Percentiles rank a stretch among this genome's conserved stretches.
Evolutionary conservation across 208 protist genomes (phyloP).

Genomic region (Paratrypanosoma confusum): DNA sequence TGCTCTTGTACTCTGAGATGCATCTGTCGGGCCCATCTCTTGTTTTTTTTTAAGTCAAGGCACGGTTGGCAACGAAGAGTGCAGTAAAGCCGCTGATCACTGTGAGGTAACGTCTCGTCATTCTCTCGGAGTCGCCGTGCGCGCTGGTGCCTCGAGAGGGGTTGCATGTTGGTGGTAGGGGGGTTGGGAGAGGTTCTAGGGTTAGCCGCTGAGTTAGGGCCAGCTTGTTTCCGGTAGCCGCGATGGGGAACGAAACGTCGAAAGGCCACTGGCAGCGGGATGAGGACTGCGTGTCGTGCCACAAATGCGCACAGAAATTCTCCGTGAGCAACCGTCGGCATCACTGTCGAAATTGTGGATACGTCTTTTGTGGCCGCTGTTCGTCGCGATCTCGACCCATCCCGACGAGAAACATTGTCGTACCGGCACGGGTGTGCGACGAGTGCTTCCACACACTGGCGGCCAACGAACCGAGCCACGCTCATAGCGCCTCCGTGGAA

Average conservation of each 20-base stretch:
- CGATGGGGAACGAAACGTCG: conserved; percentile 50
- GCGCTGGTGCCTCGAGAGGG: too few relatives aligned
- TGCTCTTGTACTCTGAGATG: too few relatives aligned
- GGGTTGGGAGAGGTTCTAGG: too few relatives aligned
- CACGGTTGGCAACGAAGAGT: too few relatives aligned
- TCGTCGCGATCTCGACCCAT: conserved; percentile 38
- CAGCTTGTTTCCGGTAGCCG: too few relatives aligned
- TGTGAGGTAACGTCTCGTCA: too few relatives aligned
- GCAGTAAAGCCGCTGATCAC: too few relatives aligned
- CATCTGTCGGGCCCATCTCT: too few relatives aligned
- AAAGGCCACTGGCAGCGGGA: conserved; percentile 83
- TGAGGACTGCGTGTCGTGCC: conserved; percentile 66
- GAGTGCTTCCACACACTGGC: conserved; percentile 46
- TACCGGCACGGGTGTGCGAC: conserved; percentile 57
- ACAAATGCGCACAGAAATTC: conserved; percentile 60
- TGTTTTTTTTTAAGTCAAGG: too few relatives aligned
- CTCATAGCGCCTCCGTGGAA: neutral
- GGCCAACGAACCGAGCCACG: neutral
- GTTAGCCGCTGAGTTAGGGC: too few relatives aligned
- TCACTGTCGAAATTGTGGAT: conserved; percentile 91
- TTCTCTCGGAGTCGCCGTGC: too few relatives aligned
- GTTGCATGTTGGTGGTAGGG: too few relatives aligned
- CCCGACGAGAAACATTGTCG: conserved; percentile 30
- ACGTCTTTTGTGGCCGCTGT: conserved; percentile 86
- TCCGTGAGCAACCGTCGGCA: conserved; percentile 68